Evolutionary conservation across 805 yeast genomes (phyloP).

Genomic region (Kodamaea nitidulidarum): DNA sequence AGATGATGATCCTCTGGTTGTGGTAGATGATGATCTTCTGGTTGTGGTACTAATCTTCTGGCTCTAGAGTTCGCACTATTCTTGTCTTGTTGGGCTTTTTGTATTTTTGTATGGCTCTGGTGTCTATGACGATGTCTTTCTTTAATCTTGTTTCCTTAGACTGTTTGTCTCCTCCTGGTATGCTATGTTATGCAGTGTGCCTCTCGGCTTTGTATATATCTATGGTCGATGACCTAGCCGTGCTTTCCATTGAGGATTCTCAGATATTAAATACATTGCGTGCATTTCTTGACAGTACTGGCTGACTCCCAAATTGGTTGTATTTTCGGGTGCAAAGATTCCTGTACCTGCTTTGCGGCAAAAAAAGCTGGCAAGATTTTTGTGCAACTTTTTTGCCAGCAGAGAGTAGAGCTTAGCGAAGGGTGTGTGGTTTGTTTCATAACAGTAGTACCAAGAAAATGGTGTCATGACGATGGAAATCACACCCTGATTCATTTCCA

Average conservation of each 20-base stretch:
- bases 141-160: too few relatives aligned
- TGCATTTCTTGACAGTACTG: slow-evolving; percentile 1
- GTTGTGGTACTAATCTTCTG: too few relatives aligned
- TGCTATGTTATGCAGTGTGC: background rate
- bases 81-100: too few relatives aligned
- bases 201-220: background rate
- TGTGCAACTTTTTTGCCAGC: background rate
- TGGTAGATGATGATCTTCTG: too few relatives aligned
- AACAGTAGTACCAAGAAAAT: too few relatives aligned
- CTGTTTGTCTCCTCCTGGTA: background rate
- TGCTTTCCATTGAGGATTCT: background rate
- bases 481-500: too few relatives aligned
- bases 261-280: background rate
- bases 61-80: too few relatives aligned
- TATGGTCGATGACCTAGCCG: slow-evolving; percentile 1
- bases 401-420: too few relatives aligned
- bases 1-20: background rate
- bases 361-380: background rate
- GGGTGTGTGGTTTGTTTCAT: too few relatives aligned
- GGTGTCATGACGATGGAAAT: too few relatives aligned
- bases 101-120: too few relatives aligned
- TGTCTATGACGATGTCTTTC: too few relatives aligned
- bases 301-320: slow-evolving; percentile 6
- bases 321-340: slow-evolving; percentile 4
- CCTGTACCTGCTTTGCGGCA: background rate